Evolutionary conservation across 805 yeast species (phyloP).

Genomic region (Candida krabiensis): DNA sequence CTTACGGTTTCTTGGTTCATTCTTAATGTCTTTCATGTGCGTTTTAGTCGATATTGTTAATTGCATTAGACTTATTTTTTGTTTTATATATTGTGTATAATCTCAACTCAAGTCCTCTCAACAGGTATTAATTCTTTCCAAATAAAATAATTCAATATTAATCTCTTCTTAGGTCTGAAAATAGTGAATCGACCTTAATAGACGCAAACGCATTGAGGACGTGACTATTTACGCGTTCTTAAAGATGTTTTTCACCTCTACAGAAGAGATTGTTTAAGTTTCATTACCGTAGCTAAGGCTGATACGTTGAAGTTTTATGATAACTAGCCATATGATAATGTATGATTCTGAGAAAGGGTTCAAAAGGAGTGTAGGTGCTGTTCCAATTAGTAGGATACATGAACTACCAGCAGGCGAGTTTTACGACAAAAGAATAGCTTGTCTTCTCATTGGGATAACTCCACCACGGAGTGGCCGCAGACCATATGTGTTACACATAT

Average conservation of each 20-base stretch:
- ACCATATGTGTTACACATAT: neutral
- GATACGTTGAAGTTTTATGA: no score
- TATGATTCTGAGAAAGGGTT: no score
- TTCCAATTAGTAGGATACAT: neutral
- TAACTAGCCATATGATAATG: no score
- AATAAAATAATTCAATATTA: neutral
- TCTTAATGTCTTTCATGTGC: neutral
- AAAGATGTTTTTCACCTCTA: no score
- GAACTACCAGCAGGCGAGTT: neutral
- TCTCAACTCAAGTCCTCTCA: constrained; percentile 17
- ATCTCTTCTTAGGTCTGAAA: no score
- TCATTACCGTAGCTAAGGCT: no score
- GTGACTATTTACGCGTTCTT: no score
- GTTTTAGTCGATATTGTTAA: constrained; percentile 8
- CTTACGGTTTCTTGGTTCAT: constrained; percentile 1
- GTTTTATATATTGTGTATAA: constrained; percentile 19
- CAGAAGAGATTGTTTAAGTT: no score
- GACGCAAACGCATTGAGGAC: no score
- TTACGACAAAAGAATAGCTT: constrained; percentile 1
- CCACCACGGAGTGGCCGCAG: neutral
- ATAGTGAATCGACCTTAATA: no score
- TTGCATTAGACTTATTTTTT: constrained; percentile 18
- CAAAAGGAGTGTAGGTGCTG: no score
- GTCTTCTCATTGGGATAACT: constrained; percentile 1
- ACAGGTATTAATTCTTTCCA: constrained; percentile 21